Base-by-base conservation (phyloP, 805 yeast genomes). In the Metschnikowia cubensis region DNA sequence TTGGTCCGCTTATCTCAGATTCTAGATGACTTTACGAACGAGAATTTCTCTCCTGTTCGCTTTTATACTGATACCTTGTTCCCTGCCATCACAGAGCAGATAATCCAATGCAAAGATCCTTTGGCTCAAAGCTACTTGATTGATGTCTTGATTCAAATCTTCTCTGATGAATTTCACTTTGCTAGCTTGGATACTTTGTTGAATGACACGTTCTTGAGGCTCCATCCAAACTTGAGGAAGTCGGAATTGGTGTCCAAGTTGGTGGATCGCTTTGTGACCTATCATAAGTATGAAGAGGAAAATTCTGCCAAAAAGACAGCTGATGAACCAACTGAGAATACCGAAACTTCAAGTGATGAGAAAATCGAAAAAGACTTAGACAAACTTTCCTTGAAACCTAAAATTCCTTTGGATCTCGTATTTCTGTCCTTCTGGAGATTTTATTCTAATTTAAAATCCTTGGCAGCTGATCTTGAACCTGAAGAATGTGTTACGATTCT, bases 91-190 rank as follows among this genome's bases (percentile, higher is more conserved):
- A 75, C 92, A 34, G 96, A 91, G 59, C 99, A 94, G 66, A 85
- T 92, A 35, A 82, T 91, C 11, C 97, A 91, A 64, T 94, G 98
- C 64, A 80, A 87, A 52, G 99, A 94, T 64, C 84, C 83, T 29
- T 76, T 94, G 52, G 97, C 98, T 3, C 99, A 94, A 69, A 91
- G 86, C 62, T 94, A 94, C 63, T 70, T 94, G 50, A 74, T 91
- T 45, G 99, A 94, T 62, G 96, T 94, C 11, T 76, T 94, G 47
- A 85, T 91, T 49, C 97, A 92, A 64, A 95, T 91, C 1, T 94
- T 94, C 71, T 97, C 98, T 0, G 97, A 89, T 61, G 89, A 87
- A 55, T 92, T 86, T 65, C 98, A 94, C 61, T 69, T 90, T 52
- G 76, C 76, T 18, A 88, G 97, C 0, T 72, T 94, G 58, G 83